Conservation (phyloP, 208 protist genomes). For the Spironucleus salmonicida region DNA sequence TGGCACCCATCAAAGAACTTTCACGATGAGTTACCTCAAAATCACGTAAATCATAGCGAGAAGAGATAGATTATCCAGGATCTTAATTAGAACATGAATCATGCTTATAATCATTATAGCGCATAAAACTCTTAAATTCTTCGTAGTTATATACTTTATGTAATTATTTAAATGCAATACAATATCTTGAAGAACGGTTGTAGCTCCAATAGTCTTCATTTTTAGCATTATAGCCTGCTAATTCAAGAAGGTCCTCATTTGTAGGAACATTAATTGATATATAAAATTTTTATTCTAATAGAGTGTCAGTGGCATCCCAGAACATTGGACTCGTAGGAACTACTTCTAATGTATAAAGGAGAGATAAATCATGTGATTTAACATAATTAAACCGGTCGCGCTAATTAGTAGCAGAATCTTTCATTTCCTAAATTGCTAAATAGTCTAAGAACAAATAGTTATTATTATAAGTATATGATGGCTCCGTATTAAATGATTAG, state of each 20-base stretch:
- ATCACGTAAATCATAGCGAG: constrained; percentile 12
- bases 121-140: constrained; percentile 13
- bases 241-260: not conserved
- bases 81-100: not conserved
- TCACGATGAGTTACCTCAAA: not conserved
- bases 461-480: constrained; percentile 13
- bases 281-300: not conserved
- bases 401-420: not conserved
- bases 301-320: not conserved
- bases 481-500: not conserved
- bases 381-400: not conserved
- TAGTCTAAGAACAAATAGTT: not conserved
- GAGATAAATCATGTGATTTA: not conserved
- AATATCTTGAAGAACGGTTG: not conserved
- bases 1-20: not conserved
- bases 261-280: constrained; percentile 18
- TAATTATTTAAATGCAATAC: not conserved
- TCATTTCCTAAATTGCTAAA: not conserved
- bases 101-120: constrained; percentile 27
- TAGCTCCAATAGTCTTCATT: constrained; percentile 27
- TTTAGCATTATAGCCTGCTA: constrained; percentile 12
- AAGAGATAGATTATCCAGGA: constrained; percentile 1
- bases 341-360: constrained; percentile 10
- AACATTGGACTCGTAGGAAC: not conserved
- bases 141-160: not conserved